These are phyloP conservation scores for Diaporthe vexans DNA, from an alignment of 2,329 filamentous ascomycete species.

Conservation along the genomic window DNA sequence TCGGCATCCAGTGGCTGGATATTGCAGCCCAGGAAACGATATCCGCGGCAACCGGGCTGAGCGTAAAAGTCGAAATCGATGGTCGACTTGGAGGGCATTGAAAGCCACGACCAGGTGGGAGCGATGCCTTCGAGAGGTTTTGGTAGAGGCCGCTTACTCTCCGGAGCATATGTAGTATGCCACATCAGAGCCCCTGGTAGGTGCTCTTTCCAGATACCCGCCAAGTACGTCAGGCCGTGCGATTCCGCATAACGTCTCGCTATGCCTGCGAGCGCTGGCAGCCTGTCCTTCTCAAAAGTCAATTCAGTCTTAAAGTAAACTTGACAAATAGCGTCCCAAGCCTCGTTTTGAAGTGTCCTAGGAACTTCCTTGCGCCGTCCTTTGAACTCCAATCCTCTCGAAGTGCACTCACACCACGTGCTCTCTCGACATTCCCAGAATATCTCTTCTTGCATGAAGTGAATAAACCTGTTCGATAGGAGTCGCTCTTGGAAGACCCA, in stretches of 20 bases:
- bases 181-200: neutral
- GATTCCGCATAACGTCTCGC: neutral
- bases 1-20: neutral
- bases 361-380: neutral
- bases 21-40: neutral
- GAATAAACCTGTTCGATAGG: neutral
- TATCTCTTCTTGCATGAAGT: conserved; percentile 9
- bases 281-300: neutral
- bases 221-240: neutral
- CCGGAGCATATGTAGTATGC: no score
- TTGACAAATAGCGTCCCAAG: neutral
- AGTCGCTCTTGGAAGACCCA: conserved; percentile 29
- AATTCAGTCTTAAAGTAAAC: neutral
- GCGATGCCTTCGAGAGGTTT: neutral
- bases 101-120: conserved; percentile 27
- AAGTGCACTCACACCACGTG: conserved; percentile 17
- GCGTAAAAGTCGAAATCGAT: no score
- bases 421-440: conserved; percentile 31
- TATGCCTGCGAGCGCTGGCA: neutral
- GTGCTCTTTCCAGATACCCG: conserved; percentile 12
- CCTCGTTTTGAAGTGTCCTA: neutral
- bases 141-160: no score
- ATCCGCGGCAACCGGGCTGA: no score
- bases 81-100: neutral
- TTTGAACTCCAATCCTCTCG: neutral